Base-by-base conservation (phyloP, 2,329 filamentous ascomycete species). In the Berkeleyomyces rouxiae region DNA sequence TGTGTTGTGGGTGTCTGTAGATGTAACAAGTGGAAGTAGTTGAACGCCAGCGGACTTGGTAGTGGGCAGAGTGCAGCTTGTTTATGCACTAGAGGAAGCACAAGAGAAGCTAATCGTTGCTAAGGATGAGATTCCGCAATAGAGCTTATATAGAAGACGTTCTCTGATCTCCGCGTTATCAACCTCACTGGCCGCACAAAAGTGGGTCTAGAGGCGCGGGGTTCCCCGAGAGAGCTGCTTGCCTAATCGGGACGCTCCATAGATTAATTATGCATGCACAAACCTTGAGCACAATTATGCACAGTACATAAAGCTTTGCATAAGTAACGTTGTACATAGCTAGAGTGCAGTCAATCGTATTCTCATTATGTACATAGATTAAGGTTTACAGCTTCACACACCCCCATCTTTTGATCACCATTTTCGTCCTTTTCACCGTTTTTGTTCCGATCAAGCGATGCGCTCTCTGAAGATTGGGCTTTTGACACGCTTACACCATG, bases 401-500 rank as follows among this genome's bases (percentile, higher is more conserved):
- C 58, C 58, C 58, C 58, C 63, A 64, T 64, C 9, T 64, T 59
- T 4, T 57, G 13, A 51, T 64, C 63, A 37, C 47, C 58, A 13
- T 53, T 39, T 37, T 44, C 33, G 42, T 62, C 51, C 16, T 16
- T n/a, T 10, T 23, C 47, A 4, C 7, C 40, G 33, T 16, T 23
- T 46, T 37, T 37, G 31, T 40, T 58, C 53, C 11, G 23, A 23
- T 23, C 23, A 11, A 33, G 39, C 10, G 40, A n/a, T 33, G 39
- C 23, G 16, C 31, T 37, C 42, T 59, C 33, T 47, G 31, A n/a
- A n/a, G 7, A 42, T 23, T 33, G 58, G 40, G 58, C 44, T 39
- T 33, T 49, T 31, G 59, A 64, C 10, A 62, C 59, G 47, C 63
- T 64, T 7, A 64, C 59, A 9, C 63, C 63, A 42, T 64, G 63